Evolutionary conservation across 257 asterid species (phyloP), one percentile per base, ranked within the genome.

Genomic region (Capsicum baccatum): DNA sequence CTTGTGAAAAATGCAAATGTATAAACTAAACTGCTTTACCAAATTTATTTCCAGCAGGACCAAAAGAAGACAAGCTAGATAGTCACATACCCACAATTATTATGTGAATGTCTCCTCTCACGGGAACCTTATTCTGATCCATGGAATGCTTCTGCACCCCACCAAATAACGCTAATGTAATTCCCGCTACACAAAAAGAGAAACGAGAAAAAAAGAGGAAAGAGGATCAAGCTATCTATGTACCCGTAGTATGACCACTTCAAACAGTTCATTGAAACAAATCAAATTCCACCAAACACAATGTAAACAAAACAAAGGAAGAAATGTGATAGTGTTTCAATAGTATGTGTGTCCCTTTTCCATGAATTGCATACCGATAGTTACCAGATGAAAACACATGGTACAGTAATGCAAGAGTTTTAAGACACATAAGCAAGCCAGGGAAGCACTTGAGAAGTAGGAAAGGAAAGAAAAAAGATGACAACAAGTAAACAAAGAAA

Each of bases 91-190:
- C 99, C 85, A 96, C 99, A 81, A 94, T 84, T 85, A 96, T 91
- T 81, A 94, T 90, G 86, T 96, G 99, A 83, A 96, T 96, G 89
- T 96, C 98, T 80, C 99, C 98, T 89, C 99, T 87, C 80, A 94
- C 99, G 50, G 99, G 99, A n/a, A 96, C 99, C 91, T 94, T 96
- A 89, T 96, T 96, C 90, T 93, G 97, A 89, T 96, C 99, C 95
- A 87, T 93, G 37, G 99, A 92, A 87, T 96, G 95, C 93, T 93
- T 96, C 80, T 91, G 95, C 66, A 93, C 98, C 80, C 99, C 98
- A 80, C 99, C 98, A 91, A 96, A 93, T 85, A 93, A 85, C 37
- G 97, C 87, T 79, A 96, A 85, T 44, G 99, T 88, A 76, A 96
- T 96, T 87, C 99, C 99, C 52, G 97, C 98, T 96, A 83, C 86